phyloP scores from a whole-genome alignment of 2,329 filamentous ascomycete species.

The Colletotrichum sp. region DNA sequence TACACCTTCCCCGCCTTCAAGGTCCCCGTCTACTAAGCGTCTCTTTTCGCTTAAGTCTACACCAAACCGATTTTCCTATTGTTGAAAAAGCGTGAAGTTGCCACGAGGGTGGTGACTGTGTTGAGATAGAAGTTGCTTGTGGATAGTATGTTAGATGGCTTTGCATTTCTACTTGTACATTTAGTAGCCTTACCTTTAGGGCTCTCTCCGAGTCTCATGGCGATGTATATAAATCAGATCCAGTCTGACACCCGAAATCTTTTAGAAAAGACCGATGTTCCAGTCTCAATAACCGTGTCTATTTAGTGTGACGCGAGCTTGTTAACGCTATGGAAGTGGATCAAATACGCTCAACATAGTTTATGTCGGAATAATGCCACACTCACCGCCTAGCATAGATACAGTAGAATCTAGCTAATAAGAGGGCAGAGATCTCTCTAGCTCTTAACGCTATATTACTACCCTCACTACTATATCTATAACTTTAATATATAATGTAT shows the following conservation, averaged over 20 bases:
- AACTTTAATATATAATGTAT: no score
- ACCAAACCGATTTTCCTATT: neutral
- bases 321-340: neutral
- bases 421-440: no score
- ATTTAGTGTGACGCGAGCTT: rapidly evolving
- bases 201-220: neutral
- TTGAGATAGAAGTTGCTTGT: neutral
- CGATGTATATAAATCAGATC: neutral
- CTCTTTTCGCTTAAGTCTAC: neutral
- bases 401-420: no score
- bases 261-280: neutral
- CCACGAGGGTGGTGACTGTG: neutral
- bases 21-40: slow-evolving; percentile 17
- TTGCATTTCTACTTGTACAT: neutral
- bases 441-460: no score
- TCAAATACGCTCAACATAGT: no score
- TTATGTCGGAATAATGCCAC: no score
- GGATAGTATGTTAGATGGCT: neutral
- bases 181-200: neutral
- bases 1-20: slow-evolving; percentile 20
- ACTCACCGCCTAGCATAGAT: no score
- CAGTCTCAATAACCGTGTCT: neutral
- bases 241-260: neutral
- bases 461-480: no score
- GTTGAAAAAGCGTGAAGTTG: neutral